A percentile compares a stretch with the other conserved stretches of the same genome.
These are phyloP conservation scores for Musa acuminata DNA, from an alignment of 176 grass and related monocot genomes.

Conservation along the genomic window DNA sequence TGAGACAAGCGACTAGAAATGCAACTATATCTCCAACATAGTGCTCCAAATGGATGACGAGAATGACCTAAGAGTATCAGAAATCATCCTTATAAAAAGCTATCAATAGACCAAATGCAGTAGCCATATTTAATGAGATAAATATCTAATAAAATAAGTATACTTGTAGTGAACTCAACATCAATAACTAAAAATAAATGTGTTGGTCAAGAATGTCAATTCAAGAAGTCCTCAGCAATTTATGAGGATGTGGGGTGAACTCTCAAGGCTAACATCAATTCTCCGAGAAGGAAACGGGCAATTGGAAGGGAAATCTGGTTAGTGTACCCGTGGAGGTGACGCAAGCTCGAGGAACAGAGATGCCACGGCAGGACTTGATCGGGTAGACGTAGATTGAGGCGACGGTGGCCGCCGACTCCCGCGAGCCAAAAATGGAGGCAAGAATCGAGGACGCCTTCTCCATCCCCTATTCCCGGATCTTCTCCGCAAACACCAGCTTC, in stretches of 20 bases:
- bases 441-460: conserved; percentile 43
- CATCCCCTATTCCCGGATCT: conserved; percentile 18
- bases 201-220: too few species aligned
- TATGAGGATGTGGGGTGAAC: too few species aligned
- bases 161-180: too few species aligned
- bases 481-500: background rate
- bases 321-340: conserved; percentile 60
- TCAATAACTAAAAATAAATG: too few species aligned
- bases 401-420: conserved; percentile 29
- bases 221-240: too few species aligned
- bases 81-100: background rate
- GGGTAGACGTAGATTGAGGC: conserved; percentile 66
- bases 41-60: too few species aligned
- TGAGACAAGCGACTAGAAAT: background rate
- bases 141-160: too few species aligned
- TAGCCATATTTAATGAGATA: too few species aligned
- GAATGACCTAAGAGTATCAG: too few species aligned
- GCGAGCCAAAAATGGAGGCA: conserved; percentile 38
- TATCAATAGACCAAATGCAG: too few species aligned
- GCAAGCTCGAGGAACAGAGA: conserved; percentile 58
- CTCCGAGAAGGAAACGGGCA: background rate
- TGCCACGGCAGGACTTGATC: conserved; percentile 74
- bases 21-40: background rate
- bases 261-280: background rate
- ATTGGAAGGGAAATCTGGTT: background rate